A percentile compares a stretch with the other conserved stretches of the same genome.
phyloP scores from a whole-genome alignment of 2,329 filamentous ascomycete species.

The Leptographium radiaticola region DNA sequence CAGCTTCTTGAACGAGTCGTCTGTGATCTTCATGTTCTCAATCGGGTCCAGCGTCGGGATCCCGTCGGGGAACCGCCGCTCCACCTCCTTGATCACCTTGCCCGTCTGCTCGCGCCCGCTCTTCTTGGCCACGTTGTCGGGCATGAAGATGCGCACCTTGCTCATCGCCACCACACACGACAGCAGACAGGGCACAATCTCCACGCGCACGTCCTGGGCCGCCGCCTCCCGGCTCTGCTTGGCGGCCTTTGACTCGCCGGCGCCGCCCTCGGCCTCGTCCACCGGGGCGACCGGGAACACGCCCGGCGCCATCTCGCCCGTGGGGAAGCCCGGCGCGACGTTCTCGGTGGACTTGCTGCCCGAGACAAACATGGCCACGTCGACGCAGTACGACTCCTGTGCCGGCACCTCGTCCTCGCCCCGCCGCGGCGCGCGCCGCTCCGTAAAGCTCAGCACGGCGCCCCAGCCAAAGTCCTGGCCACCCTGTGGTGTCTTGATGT shows the following conservation, averaged over 20 bases:
- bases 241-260: background rate
- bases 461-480: constrained; percentile 90
- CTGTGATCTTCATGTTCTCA: constrained; percentile 89
- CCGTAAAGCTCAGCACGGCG: constrained; percentile 62
- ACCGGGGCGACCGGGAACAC: constrained; percentile 48
- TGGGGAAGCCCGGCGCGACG: constrained; percentile 24
- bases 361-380: constrained; percentile 58
- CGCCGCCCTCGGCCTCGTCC: constrained; percentile 19
- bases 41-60: constrained; percentile 82
- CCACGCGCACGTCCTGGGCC: constrained; percentile 38
- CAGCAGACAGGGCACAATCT: constrained; percentile 75
- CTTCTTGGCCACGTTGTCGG: constrained; percentile 56
- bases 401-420: constrained; percentile 54
- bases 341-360: constrained; percentile 30
- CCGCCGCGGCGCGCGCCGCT: constrained; percentile 48
- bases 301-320: constrained; percentile 46
- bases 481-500: constrained; percentile 56
- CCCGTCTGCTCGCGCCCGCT: constrained; percentile 56
- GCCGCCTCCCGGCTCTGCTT: background rate
- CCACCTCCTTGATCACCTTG: constrained; percentile 63
- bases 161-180: constrained; percentile 76
- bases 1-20: constrained; percentile 87
- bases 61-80: constrained; percentile 83
- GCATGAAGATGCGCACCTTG: constrained; percentile 72
- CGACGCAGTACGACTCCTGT: constrained; percentile 70